Evolutionary conservation across 257 asterid genomes (phyloP).

Genomic region (Solanum chiquidenum): DNA sequence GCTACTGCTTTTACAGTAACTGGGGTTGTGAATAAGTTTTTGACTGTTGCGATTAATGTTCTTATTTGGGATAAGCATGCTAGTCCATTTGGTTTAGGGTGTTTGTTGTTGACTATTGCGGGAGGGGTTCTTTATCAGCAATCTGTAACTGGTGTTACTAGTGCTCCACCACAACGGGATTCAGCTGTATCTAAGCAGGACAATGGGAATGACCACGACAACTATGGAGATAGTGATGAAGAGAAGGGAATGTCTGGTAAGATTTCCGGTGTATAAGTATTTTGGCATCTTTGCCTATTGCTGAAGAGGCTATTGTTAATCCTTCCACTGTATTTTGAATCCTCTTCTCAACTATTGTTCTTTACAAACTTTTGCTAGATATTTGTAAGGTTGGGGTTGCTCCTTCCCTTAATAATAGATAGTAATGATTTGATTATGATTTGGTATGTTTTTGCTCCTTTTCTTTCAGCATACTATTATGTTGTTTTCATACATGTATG

Average conservation of each 20-base stretch:
- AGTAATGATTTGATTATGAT: not conserved
- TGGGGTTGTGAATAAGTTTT: conserved; percentile 89
- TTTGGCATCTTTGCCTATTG: conserved; percentile 6
- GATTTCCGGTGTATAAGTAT: conserved; percentile 38
- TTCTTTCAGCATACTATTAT: not conserved
- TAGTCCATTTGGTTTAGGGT: conserved; percentile 74
- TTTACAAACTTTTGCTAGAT: not conserved
- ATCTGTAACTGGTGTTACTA: conserved; percentile 61
- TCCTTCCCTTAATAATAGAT: not conserved
- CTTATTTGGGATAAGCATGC: conserved; percentile 98
- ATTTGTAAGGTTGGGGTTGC: not conserved
- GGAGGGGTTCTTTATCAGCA: conserved; percentile 97
- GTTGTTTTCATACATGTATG: not conserved
- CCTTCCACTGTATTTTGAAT: not conserved
- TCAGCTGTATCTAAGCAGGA: conserved; percentile 26
- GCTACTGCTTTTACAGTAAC: conserved; percentile 97
- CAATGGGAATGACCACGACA: conserved; percentile 9
- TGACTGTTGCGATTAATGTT: conserved; percentile 90
- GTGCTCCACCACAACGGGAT: conserved; percentile 32
- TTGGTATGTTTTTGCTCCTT: not conserved
- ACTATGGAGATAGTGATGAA: conserved; percentile 29
- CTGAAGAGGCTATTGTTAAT: not conserved
- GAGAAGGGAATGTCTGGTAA: conserved; percentile 54
- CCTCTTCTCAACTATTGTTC: not conserved
- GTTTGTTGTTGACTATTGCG: conserved; percentile 66